A percentile compares a stretch with the other conserved stretches of the same genome.
Conservation (phyloP, 768 basidiomycete genomes). For the Chalciporus chontae region DNA sequence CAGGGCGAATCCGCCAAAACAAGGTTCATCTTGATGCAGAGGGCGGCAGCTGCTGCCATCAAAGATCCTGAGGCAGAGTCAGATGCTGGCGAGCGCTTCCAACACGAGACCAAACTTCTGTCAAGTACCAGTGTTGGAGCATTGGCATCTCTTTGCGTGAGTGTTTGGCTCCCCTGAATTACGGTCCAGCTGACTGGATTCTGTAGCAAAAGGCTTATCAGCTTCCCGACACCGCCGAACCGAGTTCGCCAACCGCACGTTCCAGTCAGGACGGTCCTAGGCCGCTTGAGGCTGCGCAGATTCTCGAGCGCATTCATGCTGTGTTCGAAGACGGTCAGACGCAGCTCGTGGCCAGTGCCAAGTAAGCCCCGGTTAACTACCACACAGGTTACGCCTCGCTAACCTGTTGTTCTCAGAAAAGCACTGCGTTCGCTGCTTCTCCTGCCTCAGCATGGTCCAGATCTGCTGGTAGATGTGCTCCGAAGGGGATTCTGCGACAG, state of each 20-base stretch:
- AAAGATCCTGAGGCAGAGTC: constrained; percentile 52
- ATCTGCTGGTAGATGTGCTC: constrained; percentile 62
- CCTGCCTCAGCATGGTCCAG: constrained; percentile 50
- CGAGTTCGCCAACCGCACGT: constrained; percentile 63
- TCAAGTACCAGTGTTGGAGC: constrained; percentile 85
- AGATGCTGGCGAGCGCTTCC: constrained; percentile 55
- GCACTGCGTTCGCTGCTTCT: constrained; percentile 67
- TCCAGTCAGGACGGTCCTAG: constrained; percentile 46
- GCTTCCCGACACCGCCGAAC: constrained; percentile 49
- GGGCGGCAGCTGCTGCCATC: constrained; percentile 51
- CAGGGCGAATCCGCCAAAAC: constrained; percentile 72
- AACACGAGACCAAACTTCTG: constrained; percentile 65
- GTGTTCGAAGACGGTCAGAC: constrained; percentile 61
- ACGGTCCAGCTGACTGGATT: not conserved
- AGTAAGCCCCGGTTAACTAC: constrained; percentile 45
- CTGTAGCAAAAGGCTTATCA: constrained; percentile 76
- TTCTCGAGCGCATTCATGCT: constrained; percentile 65
- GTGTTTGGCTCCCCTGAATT: constrained; percentile 31
- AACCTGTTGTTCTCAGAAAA: constrained; percentile 46
- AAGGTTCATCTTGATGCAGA: constrained; percentile 68
- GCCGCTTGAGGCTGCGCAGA: constrained; percentile 48
- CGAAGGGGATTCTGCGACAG: constrained; percentile 66
- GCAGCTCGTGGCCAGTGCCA: constrained; percentile 52
- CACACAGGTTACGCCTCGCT: constrained; percentile 5
- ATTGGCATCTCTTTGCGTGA: constrained; percentile 81